phyloP scores from a whole-genome alignment of 768 basidiomycete genomes.

The Naganishia vishniacii region DNA sequence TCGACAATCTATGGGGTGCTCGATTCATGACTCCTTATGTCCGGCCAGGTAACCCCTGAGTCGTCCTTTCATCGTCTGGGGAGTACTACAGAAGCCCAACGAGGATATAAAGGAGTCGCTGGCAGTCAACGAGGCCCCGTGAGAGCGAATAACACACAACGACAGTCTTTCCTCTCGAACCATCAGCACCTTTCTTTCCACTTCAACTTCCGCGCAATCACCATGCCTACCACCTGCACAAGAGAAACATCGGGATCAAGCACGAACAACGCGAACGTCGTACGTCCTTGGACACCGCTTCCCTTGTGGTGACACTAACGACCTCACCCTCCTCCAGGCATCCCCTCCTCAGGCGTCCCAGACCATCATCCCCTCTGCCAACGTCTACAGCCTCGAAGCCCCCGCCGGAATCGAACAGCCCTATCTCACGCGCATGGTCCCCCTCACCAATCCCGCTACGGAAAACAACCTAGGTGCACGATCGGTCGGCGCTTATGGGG shows the following conservation, averaged over 20 bases:
- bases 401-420: conserved; percentile 18
- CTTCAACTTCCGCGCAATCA: not conserved
- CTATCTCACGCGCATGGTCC: conserved; percentile 12
- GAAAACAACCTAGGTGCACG: not conserved
- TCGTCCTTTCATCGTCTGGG: not conserved
- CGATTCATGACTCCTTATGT: not conserved
- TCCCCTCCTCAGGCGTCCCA: no score
- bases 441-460: not conserved
- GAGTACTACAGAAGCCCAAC: not conserved
- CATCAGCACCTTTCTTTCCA: not conserved
- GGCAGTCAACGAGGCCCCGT: not conserved
- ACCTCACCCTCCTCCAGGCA: not conserved
- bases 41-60: not conserved
- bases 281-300: no score
- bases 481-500: not conserved
- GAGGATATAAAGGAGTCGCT: not conserved
- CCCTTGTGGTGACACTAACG: no score
- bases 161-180: not conserved
- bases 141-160: no score
- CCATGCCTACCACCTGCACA: not conserved
- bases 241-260: not conserved
- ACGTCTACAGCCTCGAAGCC: conserved; percentile 17
- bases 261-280: not conserved
- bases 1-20: not conserved
- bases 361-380: no score